Evolutionary conservation across 139 green algal species (phyloP).

Genomic region (Haematococcus sp.): DNA sequence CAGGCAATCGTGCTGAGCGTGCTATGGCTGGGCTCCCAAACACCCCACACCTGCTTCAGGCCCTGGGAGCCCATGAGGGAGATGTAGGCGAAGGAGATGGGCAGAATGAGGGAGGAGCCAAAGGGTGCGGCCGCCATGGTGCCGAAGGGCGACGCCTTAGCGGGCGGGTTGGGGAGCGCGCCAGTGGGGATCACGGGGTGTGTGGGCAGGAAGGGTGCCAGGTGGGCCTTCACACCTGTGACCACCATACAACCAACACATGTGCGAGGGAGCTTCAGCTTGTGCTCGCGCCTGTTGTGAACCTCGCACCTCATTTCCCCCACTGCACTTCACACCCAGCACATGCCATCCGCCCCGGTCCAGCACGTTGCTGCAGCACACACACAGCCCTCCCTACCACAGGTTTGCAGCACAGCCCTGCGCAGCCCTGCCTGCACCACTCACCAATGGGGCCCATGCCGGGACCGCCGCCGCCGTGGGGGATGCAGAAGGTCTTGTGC

Average conservation of each 20-base stretch:
- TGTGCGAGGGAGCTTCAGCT: too few species aligned
- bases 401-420: too few species aligned
- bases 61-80: constrained; percentile 94
- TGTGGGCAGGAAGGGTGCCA: constrained; percentile 94
- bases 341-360: too few species aligned
- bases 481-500: constrained; percentile 99
- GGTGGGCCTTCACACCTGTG: constrained; percentile 93
- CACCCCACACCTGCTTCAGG: constrained; percentile 68
- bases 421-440: too few species aligned
- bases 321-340: too few species aligned
- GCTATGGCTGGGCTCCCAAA: too few species aligned
- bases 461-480: constrained; percentile 88
- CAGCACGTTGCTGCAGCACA: too few species aligned
- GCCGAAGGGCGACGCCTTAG: constrained; percentile 76
- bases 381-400: too few species aligned
- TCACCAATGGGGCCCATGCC: constrained; percentile 90
- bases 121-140: constrained; percentile 93
- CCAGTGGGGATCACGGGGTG: constrained; percentile 92
- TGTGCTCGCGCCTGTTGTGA: too few species aligned
- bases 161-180: constrained; percentile 26
- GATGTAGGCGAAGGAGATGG: constrained; percentile 99
- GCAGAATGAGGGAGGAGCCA: constrained; percentile 95
- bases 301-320: too few species aligned
- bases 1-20: too few species aligned
- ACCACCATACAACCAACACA: too few species aligned